Conservation (phyloP, 371 early-diverging fungal genomes). For the Phascolomyces articulosus region DNA sequence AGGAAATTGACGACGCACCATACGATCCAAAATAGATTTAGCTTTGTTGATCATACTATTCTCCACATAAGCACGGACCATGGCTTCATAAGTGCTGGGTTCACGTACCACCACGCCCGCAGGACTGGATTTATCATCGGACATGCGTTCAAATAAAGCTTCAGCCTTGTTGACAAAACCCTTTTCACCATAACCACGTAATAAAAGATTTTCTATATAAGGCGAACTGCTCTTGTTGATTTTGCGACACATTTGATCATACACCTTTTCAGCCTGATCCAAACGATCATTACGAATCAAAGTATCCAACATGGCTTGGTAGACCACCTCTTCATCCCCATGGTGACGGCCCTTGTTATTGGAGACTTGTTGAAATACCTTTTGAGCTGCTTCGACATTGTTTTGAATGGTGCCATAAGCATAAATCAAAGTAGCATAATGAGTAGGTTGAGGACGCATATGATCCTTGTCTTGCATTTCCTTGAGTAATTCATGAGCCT, state of each 20-base stretch:
- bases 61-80: constrained; percentile 60
- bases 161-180: constrained; percentile 49
- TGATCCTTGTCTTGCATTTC: constrained; percentile 50
- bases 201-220: constrained; percentile 66
- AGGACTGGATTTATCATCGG: constrained; percentile 38
- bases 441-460: constrained; percentile 56
- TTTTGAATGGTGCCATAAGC: constrained; percentile 62
- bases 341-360: constrained; percentile 21
- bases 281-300: constrained; percentile 50
- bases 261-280: constrained; percentile 49
- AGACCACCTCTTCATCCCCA: constrained; percentile 53
- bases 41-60: constrained; percentile 50
- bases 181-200: constrained; percentile 61
- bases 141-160: constrained; percentile 57
- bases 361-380: constrained; percentile 50
- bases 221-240: constrained; percentile 49
- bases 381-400: constrained; percentile 51
- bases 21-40: constrained; percentile 36
- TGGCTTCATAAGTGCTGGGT: constrained; percentile 68
- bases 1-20: constrained; percentile 51
- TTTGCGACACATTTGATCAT: constrained; percentile 29
- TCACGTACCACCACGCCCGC: constrained; percentile 40
- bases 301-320: constrained; percentile 63
- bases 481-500: constrained; percentile 54
- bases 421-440: constrained; percentile 63